phyloP scores from a whole-genome alignment of 345 rosid species.

The Hibiscus trionum region DNA sequence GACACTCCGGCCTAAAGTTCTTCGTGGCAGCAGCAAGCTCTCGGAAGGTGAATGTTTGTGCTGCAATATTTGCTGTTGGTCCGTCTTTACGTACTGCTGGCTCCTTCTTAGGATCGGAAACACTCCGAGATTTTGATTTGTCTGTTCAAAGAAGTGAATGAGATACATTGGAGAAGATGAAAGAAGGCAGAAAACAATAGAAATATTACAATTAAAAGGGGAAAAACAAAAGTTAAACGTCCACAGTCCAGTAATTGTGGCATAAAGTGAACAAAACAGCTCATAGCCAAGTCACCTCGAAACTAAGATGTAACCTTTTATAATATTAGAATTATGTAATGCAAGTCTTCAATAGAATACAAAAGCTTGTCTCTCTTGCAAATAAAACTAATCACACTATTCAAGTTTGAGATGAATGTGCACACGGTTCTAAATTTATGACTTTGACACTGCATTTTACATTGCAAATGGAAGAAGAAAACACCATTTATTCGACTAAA shows the following conservation, averaged over 20 bases:
- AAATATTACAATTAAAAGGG: not conserved
- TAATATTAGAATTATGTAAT: not conserved
- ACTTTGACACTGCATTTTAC: conserved; percentile 3
- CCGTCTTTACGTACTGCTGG: conserved; percentile 52
- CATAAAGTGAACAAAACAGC: not conserved
- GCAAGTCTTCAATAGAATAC: not conserved
- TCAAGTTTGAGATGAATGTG: not conserved
- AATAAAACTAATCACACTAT: not conserved
- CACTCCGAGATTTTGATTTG: conserved; percentile 65
- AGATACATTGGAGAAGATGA: not conserved
- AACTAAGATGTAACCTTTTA: not conserved
- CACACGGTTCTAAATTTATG: not conserved
- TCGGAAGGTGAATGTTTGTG: conserved; percentile 82
- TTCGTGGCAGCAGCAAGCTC: conserved; percentile 91
- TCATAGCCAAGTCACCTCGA: not conserved
- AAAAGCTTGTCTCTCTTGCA: not conserved
- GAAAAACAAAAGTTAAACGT: not conserved
- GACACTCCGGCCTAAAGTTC: conserved; percentile 68
- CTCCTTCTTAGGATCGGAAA: conserved; percentile 67
- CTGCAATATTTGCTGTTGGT: conserved; percentile 67
- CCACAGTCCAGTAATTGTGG: not conserved
- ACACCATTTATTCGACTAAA: not conserved
- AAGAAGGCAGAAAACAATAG: not conserved
- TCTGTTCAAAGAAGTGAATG: conserved; percentile 31
- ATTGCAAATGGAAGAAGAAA: conserved; percentile 5